Evolutionary conservation across 2,329 filamentous ascomycete genomes (phyloP).

Genomic region (Teratosphaeria pseudoeucalypti): DNA sequence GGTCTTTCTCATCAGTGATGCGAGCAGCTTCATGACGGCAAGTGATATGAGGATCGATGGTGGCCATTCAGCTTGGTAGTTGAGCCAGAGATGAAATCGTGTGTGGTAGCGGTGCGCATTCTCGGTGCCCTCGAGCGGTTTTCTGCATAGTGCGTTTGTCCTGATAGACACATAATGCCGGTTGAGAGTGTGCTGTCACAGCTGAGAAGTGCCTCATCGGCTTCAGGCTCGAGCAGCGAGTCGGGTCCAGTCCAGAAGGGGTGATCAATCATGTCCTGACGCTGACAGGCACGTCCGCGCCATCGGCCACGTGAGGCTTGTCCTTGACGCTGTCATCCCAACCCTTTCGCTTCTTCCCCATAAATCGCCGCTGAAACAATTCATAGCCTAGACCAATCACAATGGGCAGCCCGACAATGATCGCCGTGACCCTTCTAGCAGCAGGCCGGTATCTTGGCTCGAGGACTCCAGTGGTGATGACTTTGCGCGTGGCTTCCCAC

Average conservation of each 20-base stretch:
- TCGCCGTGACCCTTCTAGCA: slow-evolving; percentile 11
- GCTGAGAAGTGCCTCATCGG: neutral
- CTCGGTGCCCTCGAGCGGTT: neutral
- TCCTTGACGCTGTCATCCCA: neutral
- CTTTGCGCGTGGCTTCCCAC: neutral
- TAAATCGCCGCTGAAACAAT: slow-evolving; percentile 19
- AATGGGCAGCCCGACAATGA: slow-evolving; percentile 19
- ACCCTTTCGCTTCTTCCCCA: slow-evolving; percentile 19
- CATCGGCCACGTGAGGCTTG: slow-evolving; percentile 2
- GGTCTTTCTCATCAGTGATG: slow-evolving; percentile 30
- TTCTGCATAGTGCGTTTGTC: neutral
- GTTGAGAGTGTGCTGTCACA: neutral
- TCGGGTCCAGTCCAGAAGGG: no score
- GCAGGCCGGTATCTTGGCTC: slow-evolving; percentile 18
- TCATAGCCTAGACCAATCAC: slow-evolving; percentile 18
- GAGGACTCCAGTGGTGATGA: slow-evolving; percentile 12
- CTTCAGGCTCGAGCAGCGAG: neutral
- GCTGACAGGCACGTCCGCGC: neutral
- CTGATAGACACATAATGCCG: neutral
- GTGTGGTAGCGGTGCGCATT: neutral
- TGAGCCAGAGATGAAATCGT: neutral
- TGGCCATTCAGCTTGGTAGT: slow-evolving; percentile 44
- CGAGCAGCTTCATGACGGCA: slow-evolving; percentile 46
- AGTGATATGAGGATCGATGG: slow-evolving; percentile 45
- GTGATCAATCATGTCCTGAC: neutral